A percentile compares a stretch with the other conserved stretches of the same genome.
These are phyloP conservation scores for Quambalaria eucalypti DNA, from an alignment of 1,284 basidiomycete genomes.

Conservation along the genomic window DNA sequence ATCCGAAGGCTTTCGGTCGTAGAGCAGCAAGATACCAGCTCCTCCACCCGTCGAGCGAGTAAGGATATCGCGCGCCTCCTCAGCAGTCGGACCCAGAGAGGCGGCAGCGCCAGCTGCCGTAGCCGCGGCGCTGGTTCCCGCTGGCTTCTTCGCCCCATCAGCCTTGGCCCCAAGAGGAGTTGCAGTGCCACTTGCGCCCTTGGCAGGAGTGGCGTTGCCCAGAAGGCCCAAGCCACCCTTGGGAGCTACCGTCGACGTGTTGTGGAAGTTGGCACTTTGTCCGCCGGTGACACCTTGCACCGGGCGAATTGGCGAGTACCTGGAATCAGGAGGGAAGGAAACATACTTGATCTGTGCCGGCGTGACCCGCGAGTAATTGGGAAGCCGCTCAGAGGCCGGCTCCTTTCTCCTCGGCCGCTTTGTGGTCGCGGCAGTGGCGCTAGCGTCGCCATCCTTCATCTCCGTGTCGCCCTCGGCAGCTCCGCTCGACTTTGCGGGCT, in stretches of 20 bases:
- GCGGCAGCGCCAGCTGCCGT: neutral
- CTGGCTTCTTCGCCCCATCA: constrained; percentile 7
- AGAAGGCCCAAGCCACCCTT: constrained; percentile 17
- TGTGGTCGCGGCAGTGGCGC: constrained; percentile 2
- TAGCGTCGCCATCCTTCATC: constrained; percentile 26
- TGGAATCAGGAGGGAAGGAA: constrained; percentile 65
- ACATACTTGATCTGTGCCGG: constrained; percentile 79
- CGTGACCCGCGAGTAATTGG: constrained; percentile 87
- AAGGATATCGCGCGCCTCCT: constrained; percentile 22
- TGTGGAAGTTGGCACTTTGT: constrained; percentile 21
- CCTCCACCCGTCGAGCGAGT: constrained; percentile 30
- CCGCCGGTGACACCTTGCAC: constrained; percentile 48
- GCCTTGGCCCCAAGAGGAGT: constrained; percentile 15
- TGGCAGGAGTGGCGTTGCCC: constrained; percentile 25
- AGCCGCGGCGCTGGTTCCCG: neutral
- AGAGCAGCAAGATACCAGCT: constrained; percentile 40
- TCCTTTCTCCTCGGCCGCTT: constrained; percentile 56
- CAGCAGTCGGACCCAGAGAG: constrained; percentile 4
- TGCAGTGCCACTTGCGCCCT: constrained; percentile 27
- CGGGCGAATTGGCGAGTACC: constrained; percentile 83
- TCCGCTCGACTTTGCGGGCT: constrained; percentile 3
- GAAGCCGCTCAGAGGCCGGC: constrained; percentile 63
- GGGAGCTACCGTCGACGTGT: constrained; percentile 29
- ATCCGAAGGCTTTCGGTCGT: constrained; percentile 29
- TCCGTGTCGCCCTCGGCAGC: constrained; percentile 7